Percentiles rank a stretch among this genome's conserved stretches.
These are phyloP conservation scores for Stenogyne calaminthoides DNA, from an alignment of 305 asterid genomes.

Conservation along the genomic window DNA sequence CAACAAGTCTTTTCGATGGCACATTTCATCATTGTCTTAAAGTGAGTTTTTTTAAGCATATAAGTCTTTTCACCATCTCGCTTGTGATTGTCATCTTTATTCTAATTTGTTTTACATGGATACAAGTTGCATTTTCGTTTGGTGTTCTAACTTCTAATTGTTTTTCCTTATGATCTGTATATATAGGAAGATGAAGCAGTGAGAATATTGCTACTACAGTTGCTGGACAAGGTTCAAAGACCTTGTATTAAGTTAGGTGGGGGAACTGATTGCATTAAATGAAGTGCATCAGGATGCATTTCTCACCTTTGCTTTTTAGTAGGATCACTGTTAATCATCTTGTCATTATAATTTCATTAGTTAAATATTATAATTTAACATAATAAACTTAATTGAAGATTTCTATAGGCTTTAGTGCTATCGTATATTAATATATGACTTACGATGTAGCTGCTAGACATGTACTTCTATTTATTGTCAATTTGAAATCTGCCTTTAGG, in stretches of 20 bases:
- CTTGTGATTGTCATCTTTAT: neutral
- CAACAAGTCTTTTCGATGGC: constrained; percentile 45
- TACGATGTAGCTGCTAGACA: constrained; percentile 9
- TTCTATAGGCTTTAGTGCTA: neutral
- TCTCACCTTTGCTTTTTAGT: neutral
- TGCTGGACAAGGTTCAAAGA: constrained; percentile 46
- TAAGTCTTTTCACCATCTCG: neutral
- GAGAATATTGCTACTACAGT: constrained; percentile 51
- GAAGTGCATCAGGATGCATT: constrained; percentile 5
- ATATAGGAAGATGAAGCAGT: constrained; percentile 53
- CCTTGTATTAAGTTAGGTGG: constrained; percentile 45
- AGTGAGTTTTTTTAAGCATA: constrained; percentile 38
- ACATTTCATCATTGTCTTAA: constrained; percentile 51
- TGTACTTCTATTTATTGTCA: neutral
- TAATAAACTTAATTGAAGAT: neutral
- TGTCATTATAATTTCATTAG: neutral
- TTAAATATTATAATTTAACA: neutral
- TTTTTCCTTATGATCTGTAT: neutral
- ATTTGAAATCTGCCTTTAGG: neutral
- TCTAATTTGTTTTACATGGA: neutral
- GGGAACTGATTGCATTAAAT: constrained; percentile 34
- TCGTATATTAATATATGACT: neutral
- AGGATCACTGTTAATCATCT: neutral
- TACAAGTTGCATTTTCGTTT: neutral
- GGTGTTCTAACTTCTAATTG: neutral